phyloP scores from a whole-genome alignment of 805 yeast genomes.

The Grigorovia yakushimaensis region DNA sequence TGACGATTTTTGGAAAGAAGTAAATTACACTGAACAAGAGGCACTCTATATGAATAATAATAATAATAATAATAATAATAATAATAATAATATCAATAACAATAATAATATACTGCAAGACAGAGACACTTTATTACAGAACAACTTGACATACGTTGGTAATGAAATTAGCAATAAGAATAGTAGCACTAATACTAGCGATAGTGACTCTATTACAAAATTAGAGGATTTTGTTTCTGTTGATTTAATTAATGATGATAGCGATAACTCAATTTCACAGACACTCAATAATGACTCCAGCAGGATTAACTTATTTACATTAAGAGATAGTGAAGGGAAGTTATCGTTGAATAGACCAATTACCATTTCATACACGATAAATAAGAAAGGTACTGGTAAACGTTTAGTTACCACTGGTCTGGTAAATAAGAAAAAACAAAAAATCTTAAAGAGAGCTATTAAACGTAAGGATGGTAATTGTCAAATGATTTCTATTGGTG shows the following conservation, averaged over 20 bases:
- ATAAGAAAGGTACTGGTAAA: background rate
- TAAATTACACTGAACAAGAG: constrained; percentile 19
- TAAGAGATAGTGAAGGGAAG: constrained; percentile 26
- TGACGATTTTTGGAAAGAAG: constrained; percentile 28
- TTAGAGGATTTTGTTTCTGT: constrained; percentile 15
- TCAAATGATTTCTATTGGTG: constrained; percentile 28
- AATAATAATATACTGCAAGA: background rate
- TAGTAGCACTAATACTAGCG: background rate
- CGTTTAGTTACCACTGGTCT: constrained; percentile 6
- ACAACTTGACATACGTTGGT: background rate
- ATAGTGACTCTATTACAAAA: constrained; percentile 7
- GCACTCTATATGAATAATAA: constrained; percentile 10
- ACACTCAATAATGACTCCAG: background rate
- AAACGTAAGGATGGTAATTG: constrained; percentile 27
- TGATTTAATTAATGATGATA: constrained; percentile 4
- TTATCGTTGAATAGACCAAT: constrained; percentile 17
- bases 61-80: background rate
- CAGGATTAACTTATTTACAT: constrained; percentile 21
- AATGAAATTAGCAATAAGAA: background rate
- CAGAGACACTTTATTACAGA: background rate
- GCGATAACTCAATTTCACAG: background rate
- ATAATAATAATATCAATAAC: background rate
- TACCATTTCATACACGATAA: background rate
- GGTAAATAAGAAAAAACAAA: constrained; percentile 7
- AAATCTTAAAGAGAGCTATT: constrained; percentile 13